Conservation (phyloP, 495 filamentous ascomycete genomes). For the Podospora australis region DNA sequence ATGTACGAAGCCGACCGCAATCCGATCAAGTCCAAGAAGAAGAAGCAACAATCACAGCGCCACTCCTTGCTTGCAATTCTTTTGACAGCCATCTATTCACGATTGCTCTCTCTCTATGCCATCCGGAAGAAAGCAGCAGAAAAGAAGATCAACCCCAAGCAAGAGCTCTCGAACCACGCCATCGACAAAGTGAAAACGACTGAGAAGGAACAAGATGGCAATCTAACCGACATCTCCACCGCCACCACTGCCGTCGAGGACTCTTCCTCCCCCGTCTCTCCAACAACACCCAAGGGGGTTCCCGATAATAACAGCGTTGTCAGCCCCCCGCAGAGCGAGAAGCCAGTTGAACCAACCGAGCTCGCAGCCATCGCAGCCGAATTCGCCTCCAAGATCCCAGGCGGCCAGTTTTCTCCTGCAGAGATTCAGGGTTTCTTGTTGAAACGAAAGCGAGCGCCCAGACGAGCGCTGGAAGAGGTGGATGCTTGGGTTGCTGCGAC, state of each 20-base stretch:
- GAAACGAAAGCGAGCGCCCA: constrained; percentile 56
- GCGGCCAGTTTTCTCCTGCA: constrained; percentile 53
- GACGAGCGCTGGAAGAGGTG: constrained; percentile 49
- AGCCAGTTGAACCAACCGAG: constrained; percentile 11
- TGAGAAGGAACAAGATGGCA: constrained; percentile 3
- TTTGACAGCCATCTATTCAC: too few relatives aligned
- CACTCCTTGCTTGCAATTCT: too few relatives aligned
- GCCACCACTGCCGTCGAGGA: constrained; percentile 11
- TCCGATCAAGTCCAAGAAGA: not conserved
- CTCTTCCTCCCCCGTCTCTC: not conserved
- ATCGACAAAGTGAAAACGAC: too few relatives aligned
- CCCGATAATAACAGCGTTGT: too few relatives aligned
- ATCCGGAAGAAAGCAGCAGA: too few relatives aligned
- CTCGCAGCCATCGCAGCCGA: constrained; percentile 34
- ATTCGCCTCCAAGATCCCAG: constrained; percentile 45
- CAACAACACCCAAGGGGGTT: not conserved
- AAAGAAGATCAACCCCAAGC: too few relatives aligned
- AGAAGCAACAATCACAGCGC: not conserved
- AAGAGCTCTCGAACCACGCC: too few relatives aligned
- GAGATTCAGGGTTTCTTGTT: constrained; percentile 67
- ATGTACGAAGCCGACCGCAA: constrained; percentile 55
- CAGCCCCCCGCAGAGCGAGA: too few relatives aligned
- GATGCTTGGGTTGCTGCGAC: constrained; percentile 49
- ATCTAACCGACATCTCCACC: constrained; percentile 13
- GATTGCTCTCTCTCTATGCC: too few relatives aligned